phyloP scores from a whole-genome alignment of 2,329 filamentous ascomycete genomes.

The Xylariales sp. region DNA sequence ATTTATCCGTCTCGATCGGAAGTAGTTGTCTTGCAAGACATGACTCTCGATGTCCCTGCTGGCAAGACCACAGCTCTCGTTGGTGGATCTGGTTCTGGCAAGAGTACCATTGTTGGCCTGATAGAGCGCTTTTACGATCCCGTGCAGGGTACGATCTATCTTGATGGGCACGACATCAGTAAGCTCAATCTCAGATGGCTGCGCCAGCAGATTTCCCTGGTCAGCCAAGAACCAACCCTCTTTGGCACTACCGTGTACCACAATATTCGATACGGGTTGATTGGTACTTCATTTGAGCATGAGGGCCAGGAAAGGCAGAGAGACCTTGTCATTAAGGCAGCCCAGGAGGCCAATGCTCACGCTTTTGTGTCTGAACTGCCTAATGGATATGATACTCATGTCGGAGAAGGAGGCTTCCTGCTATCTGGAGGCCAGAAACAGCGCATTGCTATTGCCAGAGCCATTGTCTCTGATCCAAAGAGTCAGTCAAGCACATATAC shows the following conservation, averaged over 20 bases:
- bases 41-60: slow-evolving; percentile 75
- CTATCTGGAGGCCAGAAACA: slow-evolving; percentile 96
- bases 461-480: slow-evolving; percentile 86
- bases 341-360: slow-evolving; percentile 89
- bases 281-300: slow-evolving; percentile 74
- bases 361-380: slow-evolving; percentile 82
- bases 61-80: slow-evolving; percentile 93
- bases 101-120: slow-evolving; percentile 89
- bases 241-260: slow-evolving; percentile 86
- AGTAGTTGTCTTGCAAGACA: slow-evolving; percentile 80
- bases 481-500: slow-evolving; percentile 27
- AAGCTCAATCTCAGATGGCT: slow-evolving; percentile 86
- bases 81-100: slow-evolving; percentile 89
- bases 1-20: slow-evolving; percentile 93
- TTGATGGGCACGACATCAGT: slow-evolving; percentile 80
- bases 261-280: slow-evolving; percentile 87
- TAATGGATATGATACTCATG: slow-evolving; percentile 87
- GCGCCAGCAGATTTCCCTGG: slow-evolving; percentile 85
- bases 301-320: slow-evolving; percentile 63
- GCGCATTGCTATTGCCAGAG: slow-evolving; percentile 89
- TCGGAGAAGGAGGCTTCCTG: slow-evolving; percentile 91
- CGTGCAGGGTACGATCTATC: slow-evolving; percentile 69
- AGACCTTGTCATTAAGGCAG: slow-evolving; percentile 72
- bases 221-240: slow-evolving; percentile 88
- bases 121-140: slow-evolving; percentile 94